Conservation (phyloP, 139 green algal species). For the Tetraselmis striata region DNA sequence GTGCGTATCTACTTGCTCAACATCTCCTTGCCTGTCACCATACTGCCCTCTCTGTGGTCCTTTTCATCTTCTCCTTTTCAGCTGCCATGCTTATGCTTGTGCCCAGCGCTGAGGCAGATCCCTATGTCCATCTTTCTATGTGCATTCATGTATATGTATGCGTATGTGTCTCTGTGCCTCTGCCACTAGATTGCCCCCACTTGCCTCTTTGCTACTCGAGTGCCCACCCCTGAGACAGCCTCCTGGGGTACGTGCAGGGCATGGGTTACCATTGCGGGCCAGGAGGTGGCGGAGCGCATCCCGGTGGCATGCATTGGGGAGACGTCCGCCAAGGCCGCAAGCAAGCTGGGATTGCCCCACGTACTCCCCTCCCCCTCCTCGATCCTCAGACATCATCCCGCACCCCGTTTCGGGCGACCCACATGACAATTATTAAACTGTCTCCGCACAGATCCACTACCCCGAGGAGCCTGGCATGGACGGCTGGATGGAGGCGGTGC, state of each 20-base stretch:
- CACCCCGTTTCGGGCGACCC: no score
- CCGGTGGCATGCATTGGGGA: conserved; percentile 69
- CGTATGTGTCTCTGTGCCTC: no score
- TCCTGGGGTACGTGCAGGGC: conserved; percentile 32
- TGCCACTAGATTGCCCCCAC: background rate
- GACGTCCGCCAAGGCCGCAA: conserved; percentile 61
- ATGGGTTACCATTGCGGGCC: conserved; percentile 60
- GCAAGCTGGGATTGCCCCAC: conserved; percentile 32
- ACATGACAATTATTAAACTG: no score
- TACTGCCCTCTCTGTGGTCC: background rate
- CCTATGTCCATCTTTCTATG: no score
- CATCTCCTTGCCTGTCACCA: background rate
- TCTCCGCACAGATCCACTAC: conserved; percentile 44
- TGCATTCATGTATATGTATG: no score
- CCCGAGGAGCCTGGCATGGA: conserved; percentile 59
- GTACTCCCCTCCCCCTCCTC: no score
- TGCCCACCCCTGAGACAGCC: background rate
- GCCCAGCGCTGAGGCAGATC: no score
- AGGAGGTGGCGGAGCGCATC: conserved; percentile 23
- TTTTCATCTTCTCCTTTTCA: conserved; percentile 62
- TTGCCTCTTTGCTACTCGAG: background rate
- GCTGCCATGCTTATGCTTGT: background rate
- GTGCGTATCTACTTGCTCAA: background rate
- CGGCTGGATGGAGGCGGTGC: conserved; percentile 51
- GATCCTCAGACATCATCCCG: no score